Evolutionary conservation across 441 rosid genomes (phyloP), one percentile per base, ranked within the genome.

Genomic region (Corymbia calophylla): DNA sequence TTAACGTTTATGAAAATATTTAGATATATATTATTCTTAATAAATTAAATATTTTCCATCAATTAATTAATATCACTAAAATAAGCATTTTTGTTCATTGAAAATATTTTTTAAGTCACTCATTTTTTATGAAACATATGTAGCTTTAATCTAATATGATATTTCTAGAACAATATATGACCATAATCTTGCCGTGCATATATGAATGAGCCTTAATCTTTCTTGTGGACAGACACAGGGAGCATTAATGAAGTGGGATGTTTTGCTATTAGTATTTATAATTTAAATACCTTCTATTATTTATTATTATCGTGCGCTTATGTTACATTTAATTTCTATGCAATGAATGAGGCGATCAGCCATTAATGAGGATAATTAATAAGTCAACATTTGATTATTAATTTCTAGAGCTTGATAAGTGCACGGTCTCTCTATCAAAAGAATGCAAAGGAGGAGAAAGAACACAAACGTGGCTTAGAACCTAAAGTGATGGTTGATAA

Each of bases 11-110:
- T 2, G 4, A 4, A 56, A 56, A 54, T 56, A 1, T 56, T 56
- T 8, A 0, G 2, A 21, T 39, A 56, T 56, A 0, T 56, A 55
- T 55, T 0, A 2, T 56, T 21, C 9, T 56, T 0, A 1, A 56
- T 56, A 21, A 21, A 8, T 56, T 1, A 56, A 55, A 56, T 55
- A 55, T 21, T 21, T 56, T 1, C 44, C 0, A 4, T 56, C 23
- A 4, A 56, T 1, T 21, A 21, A 21, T 56, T 21, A 39, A 3
- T 56, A 19, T 56, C 1, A 21, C 21, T 56, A 0, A 56, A 56
- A 56, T 21, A 56, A 56, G 2, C 0, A 0, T 19, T 39, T 39
- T 56, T 56, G 9, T 55, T 19, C 1, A 55, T 55, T 55, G 58
- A 54, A 54, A 54, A 8, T 39, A 19, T 55, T 18, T 21, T 55